Percentiles rank a stretch among this genome's conserved stretches.
phyloP scores from a whole-genome alignment of 1,139 yeast genomes.

The Zygosaccharomyces pseudobailii region DNA sequence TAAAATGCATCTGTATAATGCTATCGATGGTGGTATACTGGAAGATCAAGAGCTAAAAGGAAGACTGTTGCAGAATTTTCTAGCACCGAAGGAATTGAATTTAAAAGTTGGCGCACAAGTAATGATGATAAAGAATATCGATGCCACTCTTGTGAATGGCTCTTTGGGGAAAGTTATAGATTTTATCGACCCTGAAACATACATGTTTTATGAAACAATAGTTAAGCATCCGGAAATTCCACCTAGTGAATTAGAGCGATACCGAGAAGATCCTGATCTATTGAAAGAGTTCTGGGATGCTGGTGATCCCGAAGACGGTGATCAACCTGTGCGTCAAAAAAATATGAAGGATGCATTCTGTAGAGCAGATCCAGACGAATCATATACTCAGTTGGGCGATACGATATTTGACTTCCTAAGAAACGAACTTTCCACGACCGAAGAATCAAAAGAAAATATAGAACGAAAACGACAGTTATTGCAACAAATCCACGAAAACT shows the following conservation, averaged over 20 bases:
- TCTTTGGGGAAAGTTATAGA: constrained; percentile 82
- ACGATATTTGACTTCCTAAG: constrained; percentile 49
- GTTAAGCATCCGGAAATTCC: constrained; percentile 16
- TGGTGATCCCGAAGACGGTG: constrained; percentile 21
- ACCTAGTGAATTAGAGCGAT: constrained; percentile 16
- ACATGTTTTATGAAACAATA: constrained; percentile 36
- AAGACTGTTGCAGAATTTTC: constrained; percentile 52
- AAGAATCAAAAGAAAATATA: constrained; percentile 31
- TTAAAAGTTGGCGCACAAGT: constrained; percentile 88
- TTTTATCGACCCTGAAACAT: constrained; percentile 59
- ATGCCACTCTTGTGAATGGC: constrained; percentile 85
- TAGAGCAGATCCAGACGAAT: constrained; percentile 13
- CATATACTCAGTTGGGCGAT: constrained; percentile 34
- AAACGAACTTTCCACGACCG: constrained; percentile 34
- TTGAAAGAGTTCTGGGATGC: constrained; percentile 19
- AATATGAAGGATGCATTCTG: constrained; percentile 23
- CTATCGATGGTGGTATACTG: constrained; percentile 61
- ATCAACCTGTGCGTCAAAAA: constrained; percentile 19
- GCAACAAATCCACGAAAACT: constrained; percentile 36
- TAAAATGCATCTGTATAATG: constrained; percentile 42
- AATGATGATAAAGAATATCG: constrained; percentile 90
- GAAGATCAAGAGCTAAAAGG: constrained; percentile 42
- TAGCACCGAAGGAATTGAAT: constrained; percentile 61
- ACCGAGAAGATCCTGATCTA: constrained; percentile 18
- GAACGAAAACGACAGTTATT: constrained; percentile 39